Percentiles rank a stretch among this genome's conserved stretches.
These are phyloP conservation scores for Pyrenophora graminea DNA, from an alignment of 2,329 filamentous ascomycete genomes.

Conservation along the genomic window DNA sequence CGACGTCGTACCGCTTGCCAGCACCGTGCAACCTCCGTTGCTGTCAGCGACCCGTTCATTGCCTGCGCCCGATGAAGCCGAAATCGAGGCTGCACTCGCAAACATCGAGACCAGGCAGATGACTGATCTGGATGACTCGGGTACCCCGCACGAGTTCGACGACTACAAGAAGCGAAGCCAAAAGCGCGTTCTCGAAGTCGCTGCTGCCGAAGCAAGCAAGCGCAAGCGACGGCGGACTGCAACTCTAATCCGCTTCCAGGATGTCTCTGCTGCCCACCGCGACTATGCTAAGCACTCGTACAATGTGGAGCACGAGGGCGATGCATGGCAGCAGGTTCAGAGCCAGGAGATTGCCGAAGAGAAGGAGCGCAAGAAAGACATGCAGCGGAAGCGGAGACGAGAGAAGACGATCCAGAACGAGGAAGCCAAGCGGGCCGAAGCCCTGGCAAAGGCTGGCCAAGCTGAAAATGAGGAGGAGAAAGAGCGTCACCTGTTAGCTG, in stretches of 20 bases:
- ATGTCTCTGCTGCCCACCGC: constrained; percentile 69
- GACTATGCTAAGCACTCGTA: constrained; percentile 75
- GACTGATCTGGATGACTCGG: constrained; percentile 60
- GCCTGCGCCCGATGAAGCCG: constrained; percentile 59
- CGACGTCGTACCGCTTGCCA: constrained; percentile 32
- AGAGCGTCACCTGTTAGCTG: constrained; percentile 79
- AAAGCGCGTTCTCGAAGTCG: constrained; percentile 72
- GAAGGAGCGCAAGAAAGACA: constrained; percentile 99
- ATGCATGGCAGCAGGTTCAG: constrained; percentile 83
- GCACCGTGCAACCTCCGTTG: constrained; percentile 19
- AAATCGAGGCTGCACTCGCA: constrained; percentile 68
- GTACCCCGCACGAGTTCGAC: constrained; percentile 57
- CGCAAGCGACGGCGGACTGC: constrained; percentile 67
- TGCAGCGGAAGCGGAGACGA: constrained; percentile 94
- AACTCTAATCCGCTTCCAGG: constrained; percentile 60
- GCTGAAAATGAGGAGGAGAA: constrained; percentile 82
- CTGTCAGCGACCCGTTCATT: constrained; percentile 33
- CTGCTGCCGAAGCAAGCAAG: constrained; percentile 65
- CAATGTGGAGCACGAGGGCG: constrained; percentile 74
- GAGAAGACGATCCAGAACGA: constrained; percentile 95
- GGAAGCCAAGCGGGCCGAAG: constrained; percentile 77
- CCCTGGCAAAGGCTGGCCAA: constrained; percentile 75
- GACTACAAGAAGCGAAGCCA: constrained; percentile 59
- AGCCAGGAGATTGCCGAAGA: constrained; percentile 89
- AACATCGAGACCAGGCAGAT: constrained; percentile 61